A percentile compares a stretch with the other conserved stretches of the same genome.
Conservation (phyloP, 495 filamentous ascomycete species). For the Alectoria sarmentosa region DNA sequence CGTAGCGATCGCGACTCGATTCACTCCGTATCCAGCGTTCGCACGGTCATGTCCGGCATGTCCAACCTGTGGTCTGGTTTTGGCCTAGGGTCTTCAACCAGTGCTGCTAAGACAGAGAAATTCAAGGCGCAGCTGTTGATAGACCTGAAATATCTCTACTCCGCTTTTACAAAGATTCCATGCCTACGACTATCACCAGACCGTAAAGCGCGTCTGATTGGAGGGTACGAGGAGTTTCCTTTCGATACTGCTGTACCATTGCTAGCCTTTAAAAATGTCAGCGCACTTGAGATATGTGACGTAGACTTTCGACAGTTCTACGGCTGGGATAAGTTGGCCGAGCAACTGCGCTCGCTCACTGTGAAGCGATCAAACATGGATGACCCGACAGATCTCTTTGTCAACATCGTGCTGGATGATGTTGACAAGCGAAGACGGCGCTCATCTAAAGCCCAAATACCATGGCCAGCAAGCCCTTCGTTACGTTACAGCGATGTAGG, state of each 20-base stretch:
- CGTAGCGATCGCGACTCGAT: slow-evolving; percentile 82
- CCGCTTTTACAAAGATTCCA: slow-evolving; percentile 96
- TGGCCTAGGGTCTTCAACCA: slow-evolving; percentile 66
- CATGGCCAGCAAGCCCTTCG: slow-evolving; percentile 52
- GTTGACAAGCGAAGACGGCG: slow-evolving; percentile 84
- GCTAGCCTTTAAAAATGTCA: slow-evolving; percentile 91
- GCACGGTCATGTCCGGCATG: slow-evolving; percentile 96
- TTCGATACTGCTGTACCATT: slow-evolving; percentile 97
- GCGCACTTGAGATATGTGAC: slow-evolving; percentile 85
- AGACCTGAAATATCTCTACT: slow-evolving; percentile 93
- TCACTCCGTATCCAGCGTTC: slow-evolving; percentile 90
- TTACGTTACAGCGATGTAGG: slow-evolving; percentile 50
- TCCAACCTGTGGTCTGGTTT: slow-evolving; percentile 86
- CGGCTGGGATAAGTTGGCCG: slow-evolving; percentile 89
- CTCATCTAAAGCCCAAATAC: slow-evolving; percentile 71
- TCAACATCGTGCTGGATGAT: slow-evolving; percentile 90
- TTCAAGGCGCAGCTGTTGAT: slow-evolving; percentile 76
- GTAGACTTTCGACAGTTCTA: slow-evolving; percentile 95
- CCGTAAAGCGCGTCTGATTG: slow-evolving; percentile 78
- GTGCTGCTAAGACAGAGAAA: slow-evolving; percentile 72
- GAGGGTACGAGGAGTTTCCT: slow-evolving; percentile 94
- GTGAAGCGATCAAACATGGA: slow-evolving; percentile 82
- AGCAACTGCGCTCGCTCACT: slow-evolving; percentile 84
- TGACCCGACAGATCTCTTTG: slow-evolving; percentile 82
- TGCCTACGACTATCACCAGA: slow-evolving; percentile 83